Evolutionary conservation across 176 grass and related monocot species (phyloP).

Genomic region (Carex myosuroides): DNA sequence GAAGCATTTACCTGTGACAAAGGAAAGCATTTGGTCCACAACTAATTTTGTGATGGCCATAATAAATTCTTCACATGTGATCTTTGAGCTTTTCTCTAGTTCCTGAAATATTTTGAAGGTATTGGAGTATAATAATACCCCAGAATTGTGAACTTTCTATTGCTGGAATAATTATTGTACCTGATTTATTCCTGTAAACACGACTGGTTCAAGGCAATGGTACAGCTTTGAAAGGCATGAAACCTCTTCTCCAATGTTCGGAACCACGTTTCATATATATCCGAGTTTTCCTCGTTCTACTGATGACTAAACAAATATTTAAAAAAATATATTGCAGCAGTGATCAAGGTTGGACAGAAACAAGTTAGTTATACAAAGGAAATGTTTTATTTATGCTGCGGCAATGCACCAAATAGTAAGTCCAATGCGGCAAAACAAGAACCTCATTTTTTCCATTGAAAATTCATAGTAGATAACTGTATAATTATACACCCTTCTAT

Average conservation of each 20-base stretch:
- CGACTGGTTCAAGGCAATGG: too few relatives aligned
- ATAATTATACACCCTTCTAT: not conserved
- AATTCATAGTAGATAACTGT: not conserved
- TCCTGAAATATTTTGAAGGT: constrained; percentile 37
- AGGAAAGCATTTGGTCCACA: constrained; percentile 94
- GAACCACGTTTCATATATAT: constrained; percentile 79
- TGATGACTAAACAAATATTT: not conserved
- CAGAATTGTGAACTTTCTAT: constrained; percentile 13
- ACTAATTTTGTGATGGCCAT: constrained; percentile 96
- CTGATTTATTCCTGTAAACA: not conserved
- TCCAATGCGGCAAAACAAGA: not conserved
- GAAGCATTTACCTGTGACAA: constrained; percentile 77
- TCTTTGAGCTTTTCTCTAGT: constrained; percentile 85
- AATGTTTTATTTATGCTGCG: not conserved
- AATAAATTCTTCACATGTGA: constrained; percentile 93
- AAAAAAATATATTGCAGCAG: not conserved
- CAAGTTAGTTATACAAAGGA: not conserved
- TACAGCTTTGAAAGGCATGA: constrained; percentile 29
- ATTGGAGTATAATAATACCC: not conserved
- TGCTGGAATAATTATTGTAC: constrained; percentile 37
- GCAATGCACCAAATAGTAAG: not conserved
- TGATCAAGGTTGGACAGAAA: not conserved
- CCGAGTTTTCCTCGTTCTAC: constrained; percentile 60
- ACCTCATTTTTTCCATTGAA: not conserved
- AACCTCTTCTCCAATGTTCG: constrained; percentile 66